Conservation (phyloP, 2,329 filamentous ascomycete genomes). For the Fusarium xylarioides region DNA sequence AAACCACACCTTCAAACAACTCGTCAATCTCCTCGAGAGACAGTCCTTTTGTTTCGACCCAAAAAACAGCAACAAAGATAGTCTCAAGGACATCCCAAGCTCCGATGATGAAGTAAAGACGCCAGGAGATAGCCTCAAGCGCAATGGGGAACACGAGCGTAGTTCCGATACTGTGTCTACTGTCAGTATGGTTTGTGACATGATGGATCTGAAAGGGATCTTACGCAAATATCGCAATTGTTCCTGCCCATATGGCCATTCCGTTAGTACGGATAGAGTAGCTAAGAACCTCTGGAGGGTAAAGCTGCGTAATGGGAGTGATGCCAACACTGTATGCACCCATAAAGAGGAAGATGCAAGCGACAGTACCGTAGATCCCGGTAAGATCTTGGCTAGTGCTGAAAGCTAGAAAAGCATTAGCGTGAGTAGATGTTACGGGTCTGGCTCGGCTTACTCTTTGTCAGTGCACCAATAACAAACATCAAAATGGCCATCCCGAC, state of each 20-base stretch:
- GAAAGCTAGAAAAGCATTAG: background rate
- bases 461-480: background rate
- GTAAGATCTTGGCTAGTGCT: background rate
- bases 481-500: background rate
- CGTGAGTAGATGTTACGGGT: accelerated
- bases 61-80: background rate
- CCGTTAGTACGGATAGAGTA: background rate
- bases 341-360: background rate
- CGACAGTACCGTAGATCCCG: background rate
- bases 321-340: background rate
- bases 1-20: background rate
- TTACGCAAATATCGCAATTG: background rate
- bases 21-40: background rate
- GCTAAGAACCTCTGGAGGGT: background rate
- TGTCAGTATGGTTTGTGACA: background rate
- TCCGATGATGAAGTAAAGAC: background rate
- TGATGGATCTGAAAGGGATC: accelerated
- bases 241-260: background rate
- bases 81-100: background rate
- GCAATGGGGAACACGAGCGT: background rate
- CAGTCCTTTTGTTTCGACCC: background rate
- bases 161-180: background rate
- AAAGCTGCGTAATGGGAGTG: background rate
- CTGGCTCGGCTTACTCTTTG: background rate
- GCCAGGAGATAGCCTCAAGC: background rate